Conservation (phyloP, 306 rosid species). For the Macrotyloma uniflorum region DNA sequence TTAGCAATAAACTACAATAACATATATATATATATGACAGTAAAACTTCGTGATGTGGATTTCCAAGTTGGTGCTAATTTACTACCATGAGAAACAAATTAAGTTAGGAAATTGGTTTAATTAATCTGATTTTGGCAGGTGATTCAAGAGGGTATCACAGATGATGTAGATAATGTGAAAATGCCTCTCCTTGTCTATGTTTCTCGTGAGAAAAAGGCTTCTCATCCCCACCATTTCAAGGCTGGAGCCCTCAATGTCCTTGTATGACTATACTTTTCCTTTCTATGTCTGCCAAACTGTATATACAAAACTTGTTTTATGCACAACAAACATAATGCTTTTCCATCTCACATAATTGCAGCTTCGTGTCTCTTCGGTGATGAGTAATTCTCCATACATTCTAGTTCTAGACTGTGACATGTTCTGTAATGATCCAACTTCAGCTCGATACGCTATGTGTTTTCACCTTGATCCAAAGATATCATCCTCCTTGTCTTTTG, state of each 20-base stretch:
- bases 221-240: conserved; percentile 67
- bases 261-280: conserved; percentile 37
- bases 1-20: neutral
- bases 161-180: conserved; percentile 32
- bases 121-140: conserved; percentile 40
- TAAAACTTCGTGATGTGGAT: neutral
- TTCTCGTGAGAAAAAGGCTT: conserved; percentile 58
- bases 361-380: conserved; percentile 69
- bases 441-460: conserved; percentile 70
- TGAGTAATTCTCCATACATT: conserved; percentile 72
- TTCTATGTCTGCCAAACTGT: neutral
- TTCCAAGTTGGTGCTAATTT: neutral
- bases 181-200: conserved; percentile 69
- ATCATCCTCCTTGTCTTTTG: conserved; percentile 64
- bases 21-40: neutral
- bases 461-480: conserved; percentile 69
- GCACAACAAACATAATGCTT: conserved; percentile 27
- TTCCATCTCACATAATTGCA: conserved; percentile 32
- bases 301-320: conserved; percentile 3
- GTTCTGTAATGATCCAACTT: conserved; percentile 71
- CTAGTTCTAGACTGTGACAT: conserved; percentile 80
- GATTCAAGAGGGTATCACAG: conserved; percentile 33
- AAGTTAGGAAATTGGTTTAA: neutral
- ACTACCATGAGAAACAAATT: neutral
- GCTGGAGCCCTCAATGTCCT: conserved; percentile 80